Percentiles rank a stretch among this genome's conserved stretches.
Evolutionary conservation across 2,329 filamentous ascomycete species (phyloP).

Genomic region (Fusarium avenaceum): DNA sequence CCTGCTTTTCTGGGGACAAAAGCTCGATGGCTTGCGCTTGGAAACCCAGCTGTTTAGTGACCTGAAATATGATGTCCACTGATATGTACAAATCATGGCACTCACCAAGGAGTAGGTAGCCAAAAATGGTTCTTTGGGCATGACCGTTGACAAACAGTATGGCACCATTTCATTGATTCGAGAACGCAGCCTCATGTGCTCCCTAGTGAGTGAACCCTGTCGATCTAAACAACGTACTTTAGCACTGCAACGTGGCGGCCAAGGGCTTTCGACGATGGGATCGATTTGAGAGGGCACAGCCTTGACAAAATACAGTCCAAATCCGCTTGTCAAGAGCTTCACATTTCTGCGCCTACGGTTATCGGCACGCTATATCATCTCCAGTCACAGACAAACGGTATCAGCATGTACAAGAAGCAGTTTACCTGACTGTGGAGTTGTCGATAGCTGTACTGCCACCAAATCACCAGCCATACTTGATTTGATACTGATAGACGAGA

Average conservation of each 20-base stretch:
- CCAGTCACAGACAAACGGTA: background rate
- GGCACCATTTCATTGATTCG: constrained; percentile 15
- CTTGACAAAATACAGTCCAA: constrained; percentile 1
- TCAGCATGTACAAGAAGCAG: background rate
- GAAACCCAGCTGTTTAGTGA: constrained; percentile 7
- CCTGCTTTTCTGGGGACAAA: constrained; percentile 4
- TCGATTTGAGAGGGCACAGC: constrained; percentile 13
- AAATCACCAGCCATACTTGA: background rate
- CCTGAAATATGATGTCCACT: constrained; percentile 10
- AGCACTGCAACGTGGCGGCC: constrained; percentile 15
- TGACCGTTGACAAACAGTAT: background rate
- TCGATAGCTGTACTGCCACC: background rate
- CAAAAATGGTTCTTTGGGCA: constrained; percentile 4
- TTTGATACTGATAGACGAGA: background rate
- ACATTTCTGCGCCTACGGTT: no score
- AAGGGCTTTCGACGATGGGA: background rate
- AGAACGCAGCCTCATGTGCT: constrained; percentile 32
- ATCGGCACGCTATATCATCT: no score
- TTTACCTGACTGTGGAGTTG: background rate
- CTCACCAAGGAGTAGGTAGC: background rate
- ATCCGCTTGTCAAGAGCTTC: background rate
- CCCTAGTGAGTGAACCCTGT: background rate
- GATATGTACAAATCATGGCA: background rate
- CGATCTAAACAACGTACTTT: constrained; percentile 8
- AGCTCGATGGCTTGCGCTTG: constrained; percentile 12